Percentiles rank a stretch among this genome's conserved stretches.
These are phyloP conservation scores for Kuraishia borneana DNA, from an alignment of 805 yeast species.

Conservation along the genomic window DNA sequence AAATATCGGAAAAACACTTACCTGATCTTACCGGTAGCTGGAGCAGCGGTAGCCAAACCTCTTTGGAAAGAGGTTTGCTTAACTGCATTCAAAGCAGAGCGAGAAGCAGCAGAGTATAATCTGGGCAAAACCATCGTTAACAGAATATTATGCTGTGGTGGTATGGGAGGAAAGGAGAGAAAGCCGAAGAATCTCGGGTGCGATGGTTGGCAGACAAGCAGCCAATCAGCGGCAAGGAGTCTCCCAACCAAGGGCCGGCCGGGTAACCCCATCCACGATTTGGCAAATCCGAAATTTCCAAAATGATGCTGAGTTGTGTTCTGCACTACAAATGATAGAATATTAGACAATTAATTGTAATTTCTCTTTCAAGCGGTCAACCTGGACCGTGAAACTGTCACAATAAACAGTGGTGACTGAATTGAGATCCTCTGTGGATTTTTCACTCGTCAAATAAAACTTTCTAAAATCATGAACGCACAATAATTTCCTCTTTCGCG, in stretches of 20 bases:
- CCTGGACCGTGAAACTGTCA: neutral
- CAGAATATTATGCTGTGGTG: conserved; percentile 1
- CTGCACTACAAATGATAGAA: too few species aligned
- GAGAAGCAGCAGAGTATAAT: conserved; percentile 56
- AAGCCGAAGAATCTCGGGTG: neutral
- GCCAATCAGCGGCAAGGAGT: neutral
- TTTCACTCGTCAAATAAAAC: neutral
- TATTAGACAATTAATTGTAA: too few species aligned
- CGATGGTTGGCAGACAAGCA: neutral
- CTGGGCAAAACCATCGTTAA: conserved; percentile 39
- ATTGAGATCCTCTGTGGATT: neutral
- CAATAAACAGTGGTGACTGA: neutral
- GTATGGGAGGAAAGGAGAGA: neutral
- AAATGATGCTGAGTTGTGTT: too few species aligned
- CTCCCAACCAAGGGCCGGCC: neutral
- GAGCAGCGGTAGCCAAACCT: conserved; percentile 71
- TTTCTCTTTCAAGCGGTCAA: neutral
- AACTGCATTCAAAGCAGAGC: conserved; percentile 83
- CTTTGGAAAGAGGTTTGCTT: conserved; percentile 67
- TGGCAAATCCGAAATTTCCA: too few species aligned
- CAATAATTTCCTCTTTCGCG: neutral
- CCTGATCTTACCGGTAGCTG: conserved; percentile 78
- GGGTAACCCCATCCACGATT: neutral
- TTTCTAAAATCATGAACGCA: neutral
- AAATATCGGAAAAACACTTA: conserved; percentile 29